Evolutionary conservation across 257 asterid species (phyloP).

Genomic region (Leptodermis oblonga): DNA sequence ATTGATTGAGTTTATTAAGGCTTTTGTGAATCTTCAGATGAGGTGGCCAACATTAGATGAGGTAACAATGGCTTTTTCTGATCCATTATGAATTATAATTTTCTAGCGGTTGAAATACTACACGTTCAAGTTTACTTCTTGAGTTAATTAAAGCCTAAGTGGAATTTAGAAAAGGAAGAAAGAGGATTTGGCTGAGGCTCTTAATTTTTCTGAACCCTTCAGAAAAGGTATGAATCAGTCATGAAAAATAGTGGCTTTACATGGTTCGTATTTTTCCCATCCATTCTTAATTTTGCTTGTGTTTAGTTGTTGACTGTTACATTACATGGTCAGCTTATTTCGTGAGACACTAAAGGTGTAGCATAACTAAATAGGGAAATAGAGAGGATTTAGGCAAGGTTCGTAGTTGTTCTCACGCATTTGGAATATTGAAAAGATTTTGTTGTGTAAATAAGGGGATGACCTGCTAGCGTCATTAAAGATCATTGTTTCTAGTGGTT

Average conservation of each 20-base stretch:
- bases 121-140: background rate
- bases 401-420: background rate
- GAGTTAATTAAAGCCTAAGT: background rate
- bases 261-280: background rate
- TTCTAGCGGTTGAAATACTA: background rate
- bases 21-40: background rate
- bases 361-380: background rate
- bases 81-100: background rate
- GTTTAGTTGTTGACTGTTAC: conserved; percentile 1
- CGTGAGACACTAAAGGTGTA: background rate
- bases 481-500: background rate
- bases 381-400: background rate
- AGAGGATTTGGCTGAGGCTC: background rate
- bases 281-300: background rate
- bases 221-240: background rate
- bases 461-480: background rate
- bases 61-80: background rate
- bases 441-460: background rate
- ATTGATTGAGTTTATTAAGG: background rate
- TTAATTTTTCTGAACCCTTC: background rate
- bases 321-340: background rate
- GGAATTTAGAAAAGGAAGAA: background rate
- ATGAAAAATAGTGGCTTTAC: background rate
- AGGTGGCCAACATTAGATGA: background rate
- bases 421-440: background rate